Evolutionary conservation across 306 rosid genomes (phyloP), one percentile per base, ranked within the genome.

Genomic region (Styphnolobium japonicum): DNA sequence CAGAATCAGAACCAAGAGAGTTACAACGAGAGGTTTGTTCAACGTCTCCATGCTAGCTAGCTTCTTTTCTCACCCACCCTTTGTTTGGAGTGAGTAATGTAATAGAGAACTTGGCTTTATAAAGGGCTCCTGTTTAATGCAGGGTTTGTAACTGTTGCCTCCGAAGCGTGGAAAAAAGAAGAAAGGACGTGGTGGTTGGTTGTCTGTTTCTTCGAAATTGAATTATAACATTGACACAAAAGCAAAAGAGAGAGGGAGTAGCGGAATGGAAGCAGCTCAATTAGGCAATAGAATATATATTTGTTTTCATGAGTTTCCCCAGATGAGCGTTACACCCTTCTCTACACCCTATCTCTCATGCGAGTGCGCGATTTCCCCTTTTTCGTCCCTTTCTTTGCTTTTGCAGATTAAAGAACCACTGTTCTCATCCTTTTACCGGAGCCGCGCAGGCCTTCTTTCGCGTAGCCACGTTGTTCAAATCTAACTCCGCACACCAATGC

Each of bases 191-290:
- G 61, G 81, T 79, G 51, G 79, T 73, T 57, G 36, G 78, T 67
- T 82, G 82, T 68, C 48, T 31, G 64, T 56, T 31, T 46, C 31
- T 42, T 48, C n/a, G n/a, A n/a, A 48, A 3, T 48, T 25, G 83
- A 72, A 77, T 87, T 74, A 84, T 76, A 51, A 67, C 66, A 53
- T 80, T 11, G 55, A 22, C 87, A 75, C 90, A 78, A 82, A 74
- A 80, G 21, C 4, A 40, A 16, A 18, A 19, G 53, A 9, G 10
- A 34, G 23, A 11, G 57, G 40, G 49, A 31, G 51, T 60, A n/a
- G 37, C 16, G 57, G 36, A 52, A 55, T 29, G 69, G 22, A 14
- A 77, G 51, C 65, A 36, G 45, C n/a, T n/a, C n/a, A 53, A 14
- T 55, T n/a, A 15, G 29, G 5, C 14, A n/a, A n/a, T n/a, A n/a